phyloP scores from a whole-genome alignment of 2,329 filamentous ascomycete species.

The Ascochyta viciae-villosae region DNA sequence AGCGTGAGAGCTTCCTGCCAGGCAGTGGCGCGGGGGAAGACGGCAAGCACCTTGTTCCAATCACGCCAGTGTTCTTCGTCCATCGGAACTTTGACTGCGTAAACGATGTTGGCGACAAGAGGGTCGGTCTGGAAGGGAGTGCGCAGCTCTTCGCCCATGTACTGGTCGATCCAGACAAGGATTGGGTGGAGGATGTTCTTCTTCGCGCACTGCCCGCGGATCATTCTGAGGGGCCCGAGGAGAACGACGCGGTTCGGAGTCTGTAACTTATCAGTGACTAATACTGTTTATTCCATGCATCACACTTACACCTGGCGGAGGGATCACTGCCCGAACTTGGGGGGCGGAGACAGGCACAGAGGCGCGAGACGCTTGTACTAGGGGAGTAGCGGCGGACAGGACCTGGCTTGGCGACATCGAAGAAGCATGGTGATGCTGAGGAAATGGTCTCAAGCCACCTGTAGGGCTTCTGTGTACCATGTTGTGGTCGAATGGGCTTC shows the following conservation, averaged over 20 bases:
- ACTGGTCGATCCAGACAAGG: conserved; percentile 13
- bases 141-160: conserved; percentile 17
- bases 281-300: neutral
- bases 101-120: conserved; percentile 19
- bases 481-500: neutral
- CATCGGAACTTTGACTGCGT: conserved; percentile 23
- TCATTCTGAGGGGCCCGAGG: conserved; percentile 20
- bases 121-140: conserved; percentile 11
- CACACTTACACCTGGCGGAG: neutral
- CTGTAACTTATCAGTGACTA: neutral
- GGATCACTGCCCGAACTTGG: neutral
- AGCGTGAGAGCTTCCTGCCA: conserved; percentile 16
- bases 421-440: neutral
- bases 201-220: conserved; percentile 3
- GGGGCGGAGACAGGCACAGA: neutral
- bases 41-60: conserved; percentile 18
- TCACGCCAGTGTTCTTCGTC: conserved; percentile 15
- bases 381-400: neutral
- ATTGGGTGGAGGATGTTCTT: neutral
- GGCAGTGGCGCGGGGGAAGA: conserved; percentile 16
- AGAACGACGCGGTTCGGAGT: conserved; percentile 11
- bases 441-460: neutral
- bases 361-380: neutral
- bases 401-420: no score
- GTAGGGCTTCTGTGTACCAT: neutral